Evolutionary conservation across 2,329 filamentous ascomycete genomes (phyloP).

Genomic region (Alternaria dauci): DNA sequence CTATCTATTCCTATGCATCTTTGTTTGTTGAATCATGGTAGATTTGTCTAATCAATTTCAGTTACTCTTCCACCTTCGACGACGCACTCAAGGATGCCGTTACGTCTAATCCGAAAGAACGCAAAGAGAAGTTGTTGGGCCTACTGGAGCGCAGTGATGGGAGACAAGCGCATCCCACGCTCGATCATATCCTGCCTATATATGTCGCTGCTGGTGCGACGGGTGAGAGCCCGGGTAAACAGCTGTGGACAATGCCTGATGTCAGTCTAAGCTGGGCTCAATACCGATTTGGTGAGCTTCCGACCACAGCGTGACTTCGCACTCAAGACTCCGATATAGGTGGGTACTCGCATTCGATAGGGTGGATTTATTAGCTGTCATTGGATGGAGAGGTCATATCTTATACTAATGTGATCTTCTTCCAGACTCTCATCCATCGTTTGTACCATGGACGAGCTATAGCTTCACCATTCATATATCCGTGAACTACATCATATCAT

Average conservation of each 20-base stretch:
- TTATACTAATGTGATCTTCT: background rate
- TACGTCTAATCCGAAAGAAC: background rate
- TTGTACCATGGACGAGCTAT: background rate
- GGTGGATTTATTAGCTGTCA: background rate
- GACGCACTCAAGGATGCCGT: background rate
- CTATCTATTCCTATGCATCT: background rate
- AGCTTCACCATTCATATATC: background rate
- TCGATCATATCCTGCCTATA: background rate
- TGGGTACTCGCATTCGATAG: background rate
- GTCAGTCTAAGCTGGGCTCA: background rate
- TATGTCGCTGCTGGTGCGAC: background rate
- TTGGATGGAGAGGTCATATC: background rate
- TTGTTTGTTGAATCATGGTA: background rate
- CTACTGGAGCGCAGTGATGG: background rate
- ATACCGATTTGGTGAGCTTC: background rate
- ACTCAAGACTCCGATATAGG: background rate
- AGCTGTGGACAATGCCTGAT: background rate
- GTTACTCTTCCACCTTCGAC: background rate
- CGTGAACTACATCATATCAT: background rate
- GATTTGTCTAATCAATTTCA: background rate
- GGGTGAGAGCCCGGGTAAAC: background rate
- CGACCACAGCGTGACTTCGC: background rate
- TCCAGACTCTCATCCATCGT: background rate
- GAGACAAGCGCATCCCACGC: background rate
- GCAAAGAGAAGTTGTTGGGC: background rate